These are phyloP conservation scores for Kurtzmaniella quercitrusa DNA, from an alignment of 1,139 yeast genomes.

Conservation along the genomic window DNA sequence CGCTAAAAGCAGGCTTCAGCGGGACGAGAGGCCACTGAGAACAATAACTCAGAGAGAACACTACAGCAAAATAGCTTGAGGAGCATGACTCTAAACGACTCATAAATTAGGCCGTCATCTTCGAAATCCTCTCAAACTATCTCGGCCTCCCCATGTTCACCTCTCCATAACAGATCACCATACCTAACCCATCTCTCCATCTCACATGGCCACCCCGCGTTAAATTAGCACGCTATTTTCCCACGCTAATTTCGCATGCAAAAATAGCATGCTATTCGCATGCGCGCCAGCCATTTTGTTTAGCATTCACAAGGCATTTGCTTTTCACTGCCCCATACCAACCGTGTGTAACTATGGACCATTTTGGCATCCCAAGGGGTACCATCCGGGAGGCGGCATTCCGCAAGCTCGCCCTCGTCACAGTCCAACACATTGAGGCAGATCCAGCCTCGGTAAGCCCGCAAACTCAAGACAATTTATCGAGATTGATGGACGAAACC, in stretches of 20 bases:
- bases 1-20: no score
- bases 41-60: no score
- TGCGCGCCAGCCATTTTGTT: no score
- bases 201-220: constrained; percentile 1
- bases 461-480: background rate
- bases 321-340: background rate
- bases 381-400: constrained; percentile 61
- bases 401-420: constrained; percentile 30
- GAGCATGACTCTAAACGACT: no score
- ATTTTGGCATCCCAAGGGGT: constrained; percentile 33
- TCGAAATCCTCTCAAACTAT: no score
- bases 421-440: constrained; percentile 4
- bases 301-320: background rate
- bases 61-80: no score
- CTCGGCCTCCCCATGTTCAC: background rate
- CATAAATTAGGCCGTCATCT: no score
- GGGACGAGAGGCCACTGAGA: no score
- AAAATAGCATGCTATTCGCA: background rate
- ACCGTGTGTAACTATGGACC: constrained; percentile 28
- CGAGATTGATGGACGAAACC: constrained; percentile 6
- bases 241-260: no score
- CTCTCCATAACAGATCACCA: no score
- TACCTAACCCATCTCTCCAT: background rate
- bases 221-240: no score
- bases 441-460: background rate